Evolutionary conservation across 1,139 yeast species (phyloP).

Genomic region (Geotrichum candidum): DNA sequence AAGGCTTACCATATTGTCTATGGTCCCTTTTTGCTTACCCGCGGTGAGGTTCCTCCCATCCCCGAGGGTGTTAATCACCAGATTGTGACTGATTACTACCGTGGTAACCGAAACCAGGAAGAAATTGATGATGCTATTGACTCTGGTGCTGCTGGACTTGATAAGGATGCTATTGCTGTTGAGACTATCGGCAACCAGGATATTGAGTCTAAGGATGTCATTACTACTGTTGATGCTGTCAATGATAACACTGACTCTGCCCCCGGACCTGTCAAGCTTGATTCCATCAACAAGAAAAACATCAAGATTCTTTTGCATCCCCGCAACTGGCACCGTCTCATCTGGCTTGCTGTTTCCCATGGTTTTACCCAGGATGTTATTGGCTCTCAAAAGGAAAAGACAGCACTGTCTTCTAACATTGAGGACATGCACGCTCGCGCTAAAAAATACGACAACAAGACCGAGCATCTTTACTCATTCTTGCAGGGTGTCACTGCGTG

Average conservation of each 20-base stretch:
- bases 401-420: constrained; percentile 36
- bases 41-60: constrained; percentile 58
- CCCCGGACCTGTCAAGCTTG: constrained; percentile 17
- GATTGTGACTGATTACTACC: constrained; percentile 57
- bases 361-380: constrained; percentile 66
- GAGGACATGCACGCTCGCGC: constrained; percentile 51
- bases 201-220: constrained; percentile 5
- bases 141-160: constrained; percentile 18
- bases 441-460: constrained; percentile 63
- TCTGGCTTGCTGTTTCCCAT: constrained; percentile 48
- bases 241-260: constrained; percentile 1
- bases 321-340: constrained; percentile 47
- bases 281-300: constrained; percentile 15
- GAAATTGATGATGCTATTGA: constrained; percentile 25
- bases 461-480: constrained; percentile 64
- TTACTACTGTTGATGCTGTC: constrained; percentile 3
- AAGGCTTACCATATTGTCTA: constrained; percentile 49
- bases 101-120: constrained; percentile 48
- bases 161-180: not conserved
- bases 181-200: constrained; percentile 3
- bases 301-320: constrained; percentile 33
- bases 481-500: constrained; percentile 70
- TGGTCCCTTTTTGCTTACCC: constrained; percentile 53
- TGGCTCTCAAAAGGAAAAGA: constrained; percentile 41
- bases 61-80: constrained; percentile 45